Evolutionary conservation across 441 rosid genomes (phyloP).

Genomic region (Arabidopsis hybrid): DNA sequence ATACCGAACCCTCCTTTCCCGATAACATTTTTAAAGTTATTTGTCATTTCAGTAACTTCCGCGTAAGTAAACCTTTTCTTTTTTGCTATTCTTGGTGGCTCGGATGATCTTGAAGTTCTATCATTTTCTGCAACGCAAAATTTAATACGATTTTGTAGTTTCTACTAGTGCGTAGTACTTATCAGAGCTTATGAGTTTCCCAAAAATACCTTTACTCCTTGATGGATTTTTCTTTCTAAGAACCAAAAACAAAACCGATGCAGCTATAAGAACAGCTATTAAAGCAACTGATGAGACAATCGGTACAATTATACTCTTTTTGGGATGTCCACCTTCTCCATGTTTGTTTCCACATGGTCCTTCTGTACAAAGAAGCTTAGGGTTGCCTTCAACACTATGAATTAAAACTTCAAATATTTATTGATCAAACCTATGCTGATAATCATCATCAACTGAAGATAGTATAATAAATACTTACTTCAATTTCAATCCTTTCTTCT

Average conservation of each 20-base stretch:
- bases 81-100: slow-evolving; percentile 38
- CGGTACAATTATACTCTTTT: slow-evolving; percentile 40
- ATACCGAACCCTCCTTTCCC: slow-evolving; percentile 54
- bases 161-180: slow-evolving; percentile 1
- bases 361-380: slow-evolving; percentile 40
- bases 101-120: slow-evolving; percentile 20
- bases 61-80: slow-evolving; percentile 43
- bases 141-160: background rate
- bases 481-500: slow-evolving; percentile 38
- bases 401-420: slow-evolving; percentile 17
- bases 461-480: slow-evolving; percentile 25
- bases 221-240: slow-evolving; percentile 30
- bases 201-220: background rate
- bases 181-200: background rate
- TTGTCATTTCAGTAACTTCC: slow-evolving; percentile 50
- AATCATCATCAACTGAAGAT: slow-evolving; percentile 5
- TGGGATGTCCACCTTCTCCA: slow-evolving; percentile 20
- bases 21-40: slow-evolving; percentile 46
- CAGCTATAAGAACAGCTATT: slow-evolving; percentile 30
- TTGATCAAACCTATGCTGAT: background rate
- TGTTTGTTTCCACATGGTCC: slow-evolving; percentile 44
- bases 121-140: background rate
- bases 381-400: slow-evolving; percentile 46
- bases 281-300: slow-evolving; percentile 44
- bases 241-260: slow-evolving; percentile 31